phyloP scores from a whole-genome alignment of 164 flowering plant genomes.

The Macadamia integrifolia region DNA sequence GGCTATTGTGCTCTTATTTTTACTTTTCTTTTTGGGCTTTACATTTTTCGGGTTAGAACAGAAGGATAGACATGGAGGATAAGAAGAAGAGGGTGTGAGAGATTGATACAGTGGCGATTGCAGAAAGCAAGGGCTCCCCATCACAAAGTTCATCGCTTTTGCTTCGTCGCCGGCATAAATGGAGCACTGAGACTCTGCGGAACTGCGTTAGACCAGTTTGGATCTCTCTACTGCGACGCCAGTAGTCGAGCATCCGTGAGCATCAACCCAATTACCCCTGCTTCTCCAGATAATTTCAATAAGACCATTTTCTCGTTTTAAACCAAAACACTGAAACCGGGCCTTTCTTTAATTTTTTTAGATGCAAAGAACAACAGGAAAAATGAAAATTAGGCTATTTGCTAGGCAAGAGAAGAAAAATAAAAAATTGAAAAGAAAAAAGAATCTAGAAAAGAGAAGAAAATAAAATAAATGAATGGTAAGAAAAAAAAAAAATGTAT shows the following conservation, averaged over 20 bases:
- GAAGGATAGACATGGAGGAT: slow-evolving; percentile 8
- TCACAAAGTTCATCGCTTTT: slow-evolving; percentile 22
- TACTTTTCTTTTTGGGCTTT: slow-evolving; percentile 5
- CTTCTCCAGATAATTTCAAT: not conserved
- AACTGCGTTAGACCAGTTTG: not conserved
- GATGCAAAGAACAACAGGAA: too few relatives aligned
- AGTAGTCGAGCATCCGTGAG: not conserved
- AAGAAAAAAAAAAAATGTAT: too few relatives aligned
- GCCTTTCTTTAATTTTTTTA: too few relatives aligned
- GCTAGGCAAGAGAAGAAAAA: too few relatives aligned
- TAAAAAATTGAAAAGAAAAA: too few relatives aligned
- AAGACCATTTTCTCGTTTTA: not conserved
- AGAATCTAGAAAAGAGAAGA: too few relatives aligned
- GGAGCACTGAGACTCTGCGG: not conserved
- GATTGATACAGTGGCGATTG: slow-evolving; percentile 20
- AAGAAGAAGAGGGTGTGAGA: slow-evolving; percentile 16
- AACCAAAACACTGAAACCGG: too few relatives aligned
- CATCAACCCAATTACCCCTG: not conserved
- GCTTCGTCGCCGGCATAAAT: not conserved
- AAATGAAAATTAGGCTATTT: too few relatives aligned
- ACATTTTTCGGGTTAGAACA: slow-evolving; percentile 21
- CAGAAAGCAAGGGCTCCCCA: slow-evolving; percentile 22
- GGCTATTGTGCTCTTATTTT: slow-evolving; percentile 12
- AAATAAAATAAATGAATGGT: too few relatives aligned
- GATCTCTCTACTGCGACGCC: not conserved